These are phyloP conservation scores for Drechslerella dactyloides DNA, from an alignment of 2,329 filamentous ascomycete genomes.

Conservation along the genomic window DNA sequence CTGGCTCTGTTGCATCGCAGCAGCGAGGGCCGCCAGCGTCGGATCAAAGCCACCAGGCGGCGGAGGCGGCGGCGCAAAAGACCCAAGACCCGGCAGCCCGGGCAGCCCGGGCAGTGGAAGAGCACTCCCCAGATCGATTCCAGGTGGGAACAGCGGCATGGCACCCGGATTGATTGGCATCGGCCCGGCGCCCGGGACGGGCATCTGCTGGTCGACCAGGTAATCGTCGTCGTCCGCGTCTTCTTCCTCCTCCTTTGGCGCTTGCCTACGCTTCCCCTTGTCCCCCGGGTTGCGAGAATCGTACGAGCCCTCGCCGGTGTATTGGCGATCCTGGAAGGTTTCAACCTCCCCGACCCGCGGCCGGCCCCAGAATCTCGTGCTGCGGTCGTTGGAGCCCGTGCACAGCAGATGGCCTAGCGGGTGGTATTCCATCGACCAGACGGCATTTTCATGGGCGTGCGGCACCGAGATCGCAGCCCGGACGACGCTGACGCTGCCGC, in stretches of 20 bases:
- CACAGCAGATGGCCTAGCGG: slow-evolving; percentile 93
- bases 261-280: slow-evolving; percentile 71
- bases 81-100: slow-evolving; percentile 39
- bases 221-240: slow-evolving; percentile 95
- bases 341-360: slow-evolving; percentile 85
- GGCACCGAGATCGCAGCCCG: slow-evolving; percentile 86
- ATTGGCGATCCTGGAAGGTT: slow-evolving; percentile 86
- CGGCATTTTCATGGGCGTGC: slow-evolving; percentile 89
- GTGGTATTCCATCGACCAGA: slow-evolving; percentile 99
- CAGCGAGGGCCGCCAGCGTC: slow-evolving; percentile 24
- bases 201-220: slow-evolving; percentile 87
- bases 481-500: slow-evolving; percentile 81
- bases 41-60: slow-evolving; percentile 46
- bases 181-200: slow-evolving; percentile 55
- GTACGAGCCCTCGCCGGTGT: slow-evolving; percentile 90
- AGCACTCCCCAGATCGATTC: slow-evolving; percentile 34
- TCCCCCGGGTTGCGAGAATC: slow-evolving; percentile 85
- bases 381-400: slow-evolving; percentile 93
- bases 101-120: slow-evolving; percentile 38
- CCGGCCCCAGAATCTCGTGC: slow-evolving; percentile 95
- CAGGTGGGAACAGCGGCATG: slow-evolving; percentile 37
- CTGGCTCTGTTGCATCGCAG: slow-evolving; percentile 41
- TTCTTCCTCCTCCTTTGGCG: slow-evolving; percentile 77
- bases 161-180: slow-evolving; percentile 19
- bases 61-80: slow-evolving; percentile 34